phyloP scores from a whole-genome alignment of 805 yeast species.

The Kuraishia piskuri region DNA sequence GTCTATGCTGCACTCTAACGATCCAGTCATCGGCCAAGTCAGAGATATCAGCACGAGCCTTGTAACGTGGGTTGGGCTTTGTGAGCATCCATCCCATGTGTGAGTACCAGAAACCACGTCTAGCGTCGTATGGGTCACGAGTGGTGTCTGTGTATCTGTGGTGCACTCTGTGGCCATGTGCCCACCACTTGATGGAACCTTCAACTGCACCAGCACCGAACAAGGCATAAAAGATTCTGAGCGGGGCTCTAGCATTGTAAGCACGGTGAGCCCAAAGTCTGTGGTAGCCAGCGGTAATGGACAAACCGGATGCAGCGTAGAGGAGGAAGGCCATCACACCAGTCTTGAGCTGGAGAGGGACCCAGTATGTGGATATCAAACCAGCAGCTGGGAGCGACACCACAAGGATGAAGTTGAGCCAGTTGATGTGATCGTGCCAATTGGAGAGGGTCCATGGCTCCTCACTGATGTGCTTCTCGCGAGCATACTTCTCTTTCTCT shows the following conservation, averaged over 20 bases:
- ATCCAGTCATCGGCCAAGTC: slow-evolving; percentile 75
- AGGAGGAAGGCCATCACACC: slow-evolving; percentile 36
- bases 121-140: slow-evolving; percentile 83
- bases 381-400: slow-evolving; percentile 53
- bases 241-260: slow-evolving; percentile 52
- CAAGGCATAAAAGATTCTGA: slow-evolving; percentile 57
- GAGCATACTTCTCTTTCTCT: slow-evolving; percentile 30
- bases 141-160: slow-evolving; percentile 79
- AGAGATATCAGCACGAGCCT: slow-evolving; percentile 75
- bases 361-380: slow-evolving; percentile 29
- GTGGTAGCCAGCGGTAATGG: slow-evolving; percentile 82
- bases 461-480: slow-evolving; percentile 57
- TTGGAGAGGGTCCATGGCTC: slow-evolving; percentile 68
- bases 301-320: slow-evolving; percentile 56
- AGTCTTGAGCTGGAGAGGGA: slow-evolving; percentile 43
- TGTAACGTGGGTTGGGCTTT: slow-evolving; percentile 73
- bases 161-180: slow-evolving; percentile 77
- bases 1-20: slow-evolving; percentile 76
- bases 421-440: slow-evolving; percentile 71
- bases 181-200: slow-evolving; percentile 89
- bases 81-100: slow-evolving; percentile 84
- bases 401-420: slow-evolving; percentile 67
- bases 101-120: slow-evolving; percentile 75
- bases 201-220: slow-evolving; percentile 81
- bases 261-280: slow-evolving; percentile 74